phyloP scores from a whole-genome alignment of 768 basidiomycete genomes.

The Gloeophyllum trabeum region DNA sequence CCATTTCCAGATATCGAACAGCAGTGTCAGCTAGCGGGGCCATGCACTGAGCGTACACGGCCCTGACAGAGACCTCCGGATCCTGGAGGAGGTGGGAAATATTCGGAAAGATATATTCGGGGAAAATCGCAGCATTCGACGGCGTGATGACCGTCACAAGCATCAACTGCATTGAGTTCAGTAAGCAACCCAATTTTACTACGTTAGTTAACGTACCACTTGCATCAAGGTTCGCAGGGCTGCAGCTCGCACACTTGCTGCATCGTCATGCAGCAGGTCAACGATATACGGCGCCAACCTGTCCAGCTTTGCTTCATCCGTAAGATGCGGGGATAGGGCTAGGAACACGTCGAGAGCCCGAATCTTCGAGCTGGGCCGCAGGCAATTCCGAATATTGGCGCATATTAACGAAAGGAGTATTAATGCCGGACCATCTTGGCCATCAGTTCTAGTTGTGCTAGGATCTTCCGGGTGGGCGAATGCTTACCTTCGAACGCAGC shows the following conservation, averaged over 20 bases:
- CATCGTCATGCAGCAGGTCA: constrained; percentile 80
- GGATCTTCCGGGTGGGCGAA: neutral
- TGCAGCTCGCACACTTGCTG: constrained; percentile 69
- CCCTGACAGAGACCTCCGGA: constrained; percentile 72
- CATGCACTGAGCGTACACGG: constrained; percentile 77
- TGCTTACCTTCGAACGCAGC: constrained; percentile 54
- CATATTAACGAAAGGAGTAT: constrained; percentile 81
- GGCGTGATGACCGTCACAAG: constrained; percentile 64
- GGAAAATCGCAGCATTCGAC: constrained; percentile 63
- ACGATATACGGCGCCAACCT: constrained; percentile 88
- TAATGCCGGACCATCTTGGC: constrained; percentile 75
- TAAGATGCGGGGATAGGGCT: constrained; percentile 68
- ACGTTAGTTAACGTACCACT: constrained; percentile 72
- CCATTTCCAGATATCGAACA: constrained; percentile 85
- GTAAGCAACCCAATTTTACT: too few relatives aligned
- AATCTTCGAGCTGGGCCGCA: constrained; percentile 76
- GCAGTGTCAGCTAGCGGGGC: constrained; percentile 80
- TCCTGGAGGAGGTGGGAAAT: constrained; percentile 76
- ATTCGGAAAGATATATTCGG: constrained; percentile 93
- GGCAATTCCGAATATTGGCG: constrained; percentile 82
- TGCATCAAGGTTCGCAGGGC: constrained; percentile 74
- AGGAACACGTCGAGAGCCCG: constrained; percentile 81
- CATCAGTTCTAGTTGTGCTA: neutral
- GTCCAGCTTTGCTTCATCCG: constrained; percentile 93
- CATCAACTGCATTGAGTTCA: constrained; percentile 24